A percentile compares a stretch with the other conserved stretches of the same genome.
phyloP scores from a whole-genome alignment of 441 rosid species.

The Isatis lusitanica region DNA sequence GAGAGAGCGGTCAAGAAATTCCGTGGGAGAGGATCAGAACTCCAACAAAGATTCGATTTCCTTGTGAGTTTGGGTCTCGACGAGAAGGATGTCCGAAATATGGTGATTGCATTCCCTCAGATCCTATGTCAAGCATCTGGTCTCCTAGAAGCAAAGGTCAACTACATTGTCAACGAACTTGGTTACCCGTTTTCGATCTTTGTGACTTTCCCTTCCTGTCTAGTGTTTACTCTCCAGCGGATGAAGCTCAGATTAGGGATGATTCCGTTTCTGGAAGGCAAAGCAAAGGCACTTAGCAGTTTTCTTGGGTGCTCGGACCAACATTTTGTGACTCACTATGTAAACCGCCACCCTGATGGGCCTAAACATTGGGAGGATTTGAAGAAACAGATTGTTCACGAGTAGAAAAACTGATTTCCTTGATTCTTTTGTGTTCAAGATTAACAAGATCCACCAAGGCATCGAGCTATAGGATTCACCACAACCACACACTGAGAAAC shows the following conservation, averaged over 20 bases:
- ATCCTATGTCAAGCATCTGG: slow-evolving; percentile 54
- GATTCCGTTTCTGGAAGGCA: slow-evolving; percentile 62
- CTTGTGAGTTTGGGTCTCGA: slow-evolving; percentile 58
- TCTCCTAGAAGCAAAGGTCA: slow-evolving; percentile 51
- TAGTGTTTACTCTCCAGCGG: slow-evolving; percentile 44
- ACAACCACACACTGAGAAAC: neutral
- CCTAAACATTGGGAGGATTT: slow-evolving; percentile 55
- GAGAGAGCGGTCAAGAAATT: slow-evolving; percentile 46
- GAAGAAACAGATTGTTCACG: slow-evolving; percentile 36
- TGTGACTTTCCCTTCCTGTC: slow-evolving; percentile 51
- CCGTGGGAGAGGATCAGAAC: slow-evolving; percentile 59
- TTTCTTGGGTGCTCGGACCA: slow-evolving; percentile 47
- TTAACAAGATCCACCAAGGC: neutral
- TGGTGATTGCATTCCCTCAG: slow-evolving; percentile 54
- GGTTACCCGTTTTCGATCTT: slow-evolving; percentile 53
- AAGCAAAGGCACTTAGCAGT: slow-evolving; percentile 47
- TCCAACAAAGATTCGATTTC: slow-evolving; percentile 69
- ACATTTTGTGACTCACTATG: slow-evolving; percentile 43
- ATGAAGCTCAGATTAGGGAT: slow-evolving; percentile 57
- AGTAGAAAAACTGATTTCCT: slow-evolving; percentile 12
- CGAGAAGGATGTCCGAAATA: slow-evolving; percentile 47
- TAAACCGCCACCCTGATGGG: slow-evolving; percentile 56
- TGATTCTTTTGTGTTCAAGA: neutral
- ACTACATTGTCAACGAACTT: slow-evolving; percentile 48
- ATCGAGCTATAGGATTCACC: neutral